These are phyloP conservation scores for Penicillium capsulatum DNA, from an alignment of 2,329 filamentous ascomycete species.

Conservation along the genomic window DNA sequence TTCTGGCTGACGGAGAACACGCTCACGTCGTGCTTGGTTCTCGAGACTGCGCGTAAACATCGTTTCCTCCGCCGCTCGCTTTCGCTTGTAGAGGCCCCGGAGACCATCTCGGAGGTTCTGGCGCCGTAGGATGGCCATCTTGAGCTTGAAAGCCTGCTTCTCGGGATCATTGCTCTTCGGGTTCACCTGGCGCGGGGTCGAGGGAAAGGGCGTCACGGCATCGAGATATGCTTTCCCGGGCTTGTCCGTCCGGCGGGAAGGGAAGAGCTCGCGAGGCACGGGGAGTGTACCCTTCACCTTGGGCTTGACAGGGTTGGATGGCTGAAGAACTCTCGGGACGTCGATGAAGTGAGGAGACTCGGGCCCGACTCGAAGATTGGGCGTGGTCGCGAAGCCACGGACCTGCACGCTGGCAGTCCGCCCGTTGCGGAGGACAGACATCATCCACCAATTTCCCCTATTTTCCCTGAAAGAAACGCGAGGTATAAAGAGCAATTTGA, in stretches of 20 bases:
- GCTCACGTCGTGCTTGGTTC: slow-evolving; percentile 50
- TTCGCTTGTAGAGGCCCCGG: slow-evolving; percentile 63
- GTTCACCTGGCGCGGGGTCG: slow-evolving; percentile 29
- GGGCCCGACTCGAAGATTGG: slow-evolving; percentile 49
- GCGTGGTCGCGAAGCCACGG: slow-evolving; percentile 39
- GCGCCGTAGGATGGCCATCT: slow-evolving; percentile 68
- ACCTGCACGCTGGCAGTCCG: slow-evolving; percentile 36
- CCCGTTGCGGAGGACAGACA: slow-evolving; percentile 38
- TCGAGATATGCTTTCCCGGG: slow-evolving; percentile 57
- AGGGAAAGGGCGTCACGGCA: slow-evolving; percentile 55
- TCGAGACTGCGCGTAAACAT: slow-evolving; percentile 41
- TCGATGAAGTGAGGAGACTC: slow-evolving; percentile 86
- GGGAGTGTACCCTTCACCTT: slow-evolving; percentile 74
- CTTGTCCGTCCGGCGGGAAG: slow-evolving; percentile 58
- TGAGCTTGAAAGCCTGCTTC: slow-evolving; percentile 62
- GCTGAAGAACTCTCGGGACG: slow-evolving; percentile 72
- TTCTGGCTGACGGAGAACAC: slow-evolving; percentile 59
- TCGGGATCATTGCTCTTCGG: slow-evolving; percentile 44
- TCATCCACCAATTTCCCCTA: slow-evolving; percentile 16
- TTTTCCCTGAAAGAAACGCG: not conserved
- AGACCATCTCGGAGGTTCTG: slow-evolving; percentile 69
- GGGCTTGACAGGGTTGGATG: slow-evolving; percentile 50
- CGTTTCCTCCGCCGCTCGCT: slow-evolving; percentile 44
- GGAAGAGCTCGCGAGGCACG: slow-evolving; percentile 76
- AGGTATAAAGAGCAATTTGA: too few species aligned